Percentiles rank a stretch among this genome's conserved stretches.
Conservation (phyloP, 345 rosid genomes). For the Bretschneidera sinensis region DNA sequence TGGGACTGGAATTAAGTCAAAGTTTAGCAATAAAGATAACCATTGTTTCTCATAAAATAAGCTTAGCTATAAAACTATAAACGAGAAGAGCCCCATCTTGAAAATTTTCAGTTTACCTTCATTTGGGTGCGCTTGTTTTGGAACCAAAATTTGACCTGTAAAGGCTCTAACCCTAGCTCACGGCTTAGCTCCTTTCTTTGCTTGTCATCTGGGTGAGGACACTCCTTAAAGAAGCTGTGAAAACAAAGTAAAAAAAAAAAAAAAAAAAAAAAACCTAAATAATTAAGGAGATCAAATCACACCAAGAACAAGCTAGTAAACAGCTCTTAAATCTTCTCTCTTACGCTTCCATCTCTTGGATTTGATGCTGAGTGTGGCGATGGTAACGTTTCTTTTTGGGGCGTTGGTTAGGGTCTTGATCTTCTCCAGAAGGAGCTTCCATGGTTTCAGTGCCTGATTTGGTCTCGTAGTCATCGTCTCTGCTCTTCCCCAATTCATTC, state of each 20-base stretch:
- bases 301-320: no score
- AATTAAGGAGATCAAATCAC: no score
- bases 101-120: no score
- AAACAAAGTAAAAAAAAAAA: no score
- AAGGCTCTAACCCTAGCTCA: constrained; percentile 67
- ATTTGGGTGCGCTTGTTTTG: constrained; percentile 97
- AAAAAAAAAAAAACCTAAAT: no score
- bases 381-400: constrained; percentile 81
- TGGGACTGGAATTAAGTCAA: constrained; percentile 77
- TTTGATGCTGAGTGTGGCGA: constrained; percentile 93
- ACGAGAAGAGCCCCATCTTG: no score
- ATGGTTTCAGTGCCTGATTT: constrained; percentile 68
- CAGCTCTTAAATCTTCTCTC: no score
- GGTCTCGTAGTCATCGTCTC: constrained; percentile 76
- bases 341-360: constrained; percentile 95
- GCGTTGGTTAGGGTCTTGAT: constrained; percentile 67
- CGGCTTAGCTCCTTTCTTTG: constrained; percentile 88
- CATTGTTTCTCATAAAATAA: neutral
- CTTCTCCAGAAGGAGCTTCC: constrained; percentile 65
- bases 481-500: constrained; percentile 47
- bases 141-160: constrained; percentile 97
- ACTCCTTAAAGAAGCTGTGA: constrained; percentile 81
- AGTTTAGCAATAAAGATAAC: neutral
- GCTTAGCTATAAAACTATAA: neutral
- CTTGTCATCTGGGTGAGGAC: constrained; percentile 95